phyloP scores from a whole-genome alignment of 1,284 basidiomycete species.

The Heterobasidion irregulare region DNA sequence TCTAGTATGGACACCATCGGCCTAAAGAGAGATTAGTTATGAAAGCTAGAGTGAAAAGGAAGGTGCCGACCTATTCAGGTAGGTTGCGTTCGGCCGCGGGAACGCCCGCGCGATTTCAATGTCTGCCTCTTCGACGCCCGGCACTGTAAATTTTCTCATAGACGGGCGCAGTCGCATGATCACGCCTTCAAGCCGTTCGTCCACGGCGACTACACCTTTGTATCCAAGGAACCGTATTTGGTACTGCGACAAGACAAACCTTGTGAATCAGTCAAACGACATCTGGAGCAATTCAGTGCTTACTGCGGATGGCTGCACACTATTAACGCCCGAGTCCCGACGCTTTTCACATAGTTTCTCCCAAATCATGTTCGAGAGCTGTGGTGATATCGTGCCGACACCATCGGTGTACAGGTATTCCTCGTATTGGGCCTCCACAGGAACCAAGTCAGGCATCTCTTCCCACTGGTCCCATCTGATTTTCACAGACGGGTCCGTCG shows the following conservation, averaged over 20 bases:
- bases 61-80: slow-evolving; percentile 47
- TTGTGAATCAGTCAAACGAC: neutral
- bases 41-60: neutral
- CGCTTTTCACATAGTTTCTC: slow-evolving; percentile 28
- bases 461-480: slow-evolving; percentile 49
- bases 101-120: slow-evolving; percentile 65
- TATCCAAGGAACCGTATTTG: slow-evolving; percentile 70
- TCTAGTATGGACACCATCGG: slow-evolving; percentile 15
- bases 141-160: slow-evolving; percentile 68
- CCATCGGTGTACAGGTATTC: slow-evolving; percentile 59
- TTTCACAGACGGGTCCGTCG: slow-evolving; percentile 59
- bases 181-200: slow-evolving; percentile 42
- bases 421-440: slow-evolving; percentile 23
- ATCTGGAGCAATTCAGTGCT: slow-evolving; percentile 17
- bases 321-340: slow-evolving; percentile 20
- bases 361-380: slow-evolving; percentile 50
- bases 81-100: slow-evolving; percentile 40
- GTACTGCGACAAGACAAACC: slow-evolving; percentile 27
- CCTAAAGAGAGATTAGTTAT: slow-evolving; percentile 3
- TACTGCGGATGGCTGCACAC: slow-evolving; percentile 44
- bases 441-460: slow-evolving; percentile 34
- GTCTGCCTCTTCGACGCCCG: slow-evolving; percentile 29
- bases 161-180: slow-evolving; percentile 57
- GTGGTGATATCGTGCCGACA: slow-evolving; percentile 60
- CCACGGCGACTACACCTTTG: slow-evolving; percentile 68